Evolutionary conservation across 164 flowering plant genomes (phyloP), one percentile per base, ranked within the genome.

Genomic region (Platanus orientalis): DNA sequence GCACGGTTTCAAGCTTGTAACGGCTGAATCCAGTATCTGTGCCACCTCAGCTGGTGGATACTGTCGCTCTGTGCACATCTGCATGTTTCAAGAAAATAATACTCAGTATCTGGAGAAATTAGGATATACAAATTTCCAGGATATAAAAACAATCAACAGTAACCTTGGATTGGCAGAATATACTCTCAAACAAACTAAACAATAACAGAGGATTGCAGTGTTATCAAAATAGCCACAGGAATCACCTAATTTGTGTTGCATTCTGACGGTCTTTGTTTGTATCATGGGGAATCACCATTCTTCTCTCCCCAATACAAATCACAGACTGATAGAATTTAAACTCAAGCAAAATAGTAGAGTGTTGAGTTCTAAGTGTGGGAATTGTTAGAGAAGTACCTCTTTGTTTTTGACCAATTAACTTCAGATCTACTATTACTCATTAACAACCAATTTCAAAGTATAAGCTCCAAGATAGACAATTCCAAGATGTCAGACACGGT

Each of bases 31-130:
- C 14, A 84, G 69, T 66, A 86, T 80, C 62, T 80, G 80, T 20
- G 84, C 92, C 42, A 84, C 86, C 30, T 86, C 89, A 4, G 84
- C 88, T 2, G 92, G 92, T 27, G 92, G 87, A 42, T 79, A 84
- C 68, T 84, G 81, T 34, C 87, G 75, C 70, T 86, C 89, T 6
- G 49, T 44, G 49, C 49, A 44, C 14, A 19, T 44, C 49, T 44
- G 49, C 49, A 44, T 44, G 19, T 11, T 44, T 16, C 1, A 4
- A 44, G 19, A 44, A 44, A 19, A 19, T 10, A 16, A 19, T 44
- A 44, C 19, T 44, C 20, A 44, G 49, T 19, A 10, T 19, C 19
- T 14, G 20, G 49, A 19, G 49, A 44, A 1, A 44, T 4, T 14
- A 12, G 14, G 14, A 14, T 14, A 44, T 19, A 44, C 16, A 17